phyloP scores from a whole-genome alignment of 176 grass and related monocot species.

The Eremochloa ophiuroides region DNA sequence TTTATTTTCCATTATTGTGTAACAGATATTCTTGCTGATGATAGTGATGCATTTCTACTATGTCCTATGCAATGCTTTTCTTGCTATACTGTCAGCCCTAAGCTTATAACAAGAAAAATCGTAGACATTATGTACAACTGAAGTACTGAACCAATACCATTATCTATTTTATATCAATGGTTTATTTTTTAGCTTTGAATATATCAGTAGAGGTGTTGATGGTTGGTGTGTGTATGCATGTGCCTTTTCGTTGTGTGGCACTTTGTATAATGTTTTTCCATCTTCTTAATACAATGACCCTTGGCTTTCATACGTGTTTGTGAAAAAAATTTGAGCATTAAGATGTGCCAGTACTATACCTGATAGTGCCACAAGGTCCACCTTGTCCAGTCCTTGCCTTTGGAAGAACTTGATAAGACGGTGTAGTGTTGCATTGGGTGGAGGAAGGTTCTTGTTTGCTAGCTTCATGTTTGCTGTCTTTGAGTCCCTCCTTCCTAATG shows the following conservation, averaged over 20 bases:
- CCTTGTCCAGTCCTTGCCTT: conserved; percentile 67
- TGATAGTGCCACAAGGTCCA: conserved; percentile 70
- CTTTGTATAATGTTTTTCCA: neutral
- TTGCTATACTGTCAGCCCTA: conserved; percentile 15
- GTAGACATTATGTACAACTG: neutral
- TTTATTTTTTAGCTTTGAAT: neutral
- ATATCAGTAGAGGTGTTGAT: neutral
- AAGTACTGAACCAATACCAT: neutral
- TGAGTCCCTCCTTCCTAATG: conserved; percentile 85
- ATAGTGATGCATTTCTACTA: neutral
- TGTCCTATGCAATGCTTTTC: neutral
- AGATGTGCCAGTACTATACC: conserved; percentile 30
- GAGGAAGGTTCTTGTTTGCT: conserved; percentile 79
- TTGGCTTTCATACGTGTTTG: neutral
- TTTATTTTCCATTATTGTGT: conserved; percentile 1
- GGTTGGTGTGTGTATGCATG: neutral
- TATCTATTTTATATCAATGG: neutral
- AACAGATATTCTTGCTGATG: conserved; percentile 3
- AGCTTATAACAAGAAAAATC: conserved; percentile 1
- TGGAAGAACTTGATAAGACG: conserved; percentile 56
- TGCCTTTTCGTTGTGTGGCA: neutral
- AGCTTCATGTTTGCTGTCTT: conserved; percentile 68
- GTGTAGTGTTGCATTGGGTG: conserved; percentile 68
- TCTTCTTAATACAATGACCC: neutral
- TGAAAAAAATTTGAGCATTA: neutral